A percentile compares a stretch with the other conserved stretches of the same genome.
These are phyloP conservation scores for Boletus pseudo-olivaceus DNA, from an alignment of 768 basidiomycete species.

Conservation along the genomic window DNA sequence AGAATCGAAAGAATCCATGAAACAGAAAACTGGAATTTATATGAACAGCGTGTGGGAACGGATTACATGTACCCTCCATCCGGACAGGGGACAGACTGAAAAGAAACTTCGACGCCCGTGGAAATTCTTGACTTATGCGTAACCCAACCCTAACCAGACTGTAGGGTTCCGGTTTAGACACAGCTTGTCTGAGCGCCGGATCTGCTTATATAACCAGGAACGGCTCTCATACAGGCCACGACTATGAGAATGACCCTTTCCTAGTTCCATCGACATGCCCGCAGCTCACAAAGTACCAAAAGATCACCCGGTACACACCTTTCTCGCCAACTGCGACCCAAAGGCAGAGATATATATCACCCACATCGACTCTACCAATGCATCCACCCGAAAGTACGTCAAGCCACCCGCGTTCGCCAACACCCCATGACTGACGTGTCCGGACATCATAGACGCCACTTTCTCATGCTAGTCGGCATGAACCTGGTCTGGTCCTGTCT, in stretches of 20 bases:
- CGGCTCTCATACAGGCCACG: background rate
- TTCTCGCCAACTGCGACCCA: conserved; percentile 17
- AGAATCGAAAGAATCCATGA: conserved; percentile 31
- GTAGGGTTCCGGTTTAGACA: too few relatives aligned
- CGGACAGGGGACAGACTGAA: too few relatives aligned
- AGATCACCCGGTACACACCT: conserved; percentile 22
- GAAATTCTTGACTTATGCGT: too few relatives aligned
- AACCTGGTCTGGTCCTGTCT: conserved; percentile 26
- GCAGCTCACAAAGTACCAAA: conserved; percentile 24
- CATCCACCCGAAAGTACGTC: conserved; percentile 25
- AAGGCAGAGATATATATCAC: conserved; percentile 29
- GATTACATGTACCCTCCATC: conserved; percentile 9
- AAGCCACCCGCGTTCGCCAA: background rate
- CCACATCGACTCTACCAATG: conserved; percentile 23
- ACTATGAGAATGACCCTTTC: conserved; percentile 1
- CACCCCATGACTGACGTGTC: conserved; percentile 9
- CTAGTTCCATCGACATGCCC: conserved; percentile 20
- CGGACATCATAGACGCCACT: conserved; percentile 19
- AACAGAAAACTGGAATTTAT: conserved; percentile 1
- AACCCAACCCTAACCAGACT: too few relatives aligned
- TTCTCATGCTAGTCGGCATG: conserved; percentile 25
- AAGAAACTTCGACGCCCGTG: too few relatives aligned
- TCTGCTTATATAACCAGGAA: conserved; percentile 20
- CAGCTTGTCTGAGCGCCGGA: too few relatives aligned
- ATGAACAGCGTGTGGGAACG: conserved; percentile 13